These are phyloP conservation scores for Prosopis cineraria DNA, from an alignment of 306 rosid genomes.

Conservation along the genomic window DNA sequence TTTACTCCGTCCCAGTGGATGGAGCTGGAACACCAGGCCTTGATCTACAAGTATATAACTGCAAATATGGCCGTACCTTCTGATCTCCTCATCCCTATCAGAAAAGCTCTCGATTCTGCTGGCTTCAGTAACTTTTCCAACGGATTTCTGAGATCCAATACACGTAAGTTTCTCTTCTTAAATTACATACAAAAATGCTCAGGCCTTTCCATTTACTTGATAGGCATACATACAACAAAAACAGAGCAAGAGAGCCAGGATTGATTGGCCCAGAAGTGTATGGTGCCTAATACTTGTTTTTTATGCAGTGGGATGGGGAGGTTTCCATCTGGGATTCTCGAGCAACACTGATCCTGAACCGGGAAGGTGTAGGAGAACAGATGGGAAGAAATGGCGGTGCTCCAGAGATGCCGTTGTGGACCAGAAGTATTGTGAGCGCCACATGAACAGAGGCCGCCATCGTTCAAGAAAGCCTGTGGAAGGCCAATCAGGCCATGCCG, in stretches of 20 bases:
- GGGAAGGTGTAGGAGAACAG: constrained; percentile 97
- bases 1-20: constrained; percentile 97
- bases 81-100: constrained; percentile 78
- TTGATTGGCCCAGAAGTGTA: not conserved
- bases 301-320: constrained; percentile 86
- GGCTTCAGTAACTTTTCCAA: constrained; percentile 54
- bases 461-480: constrained; percentile 99
- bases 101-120: constrained; percentile 79
- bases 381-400: constrained; percentile 99
- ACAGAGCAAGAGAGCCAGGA: not conserved
- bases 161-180: constrained; percentile 46
- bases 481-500: constrained; percentile 37
- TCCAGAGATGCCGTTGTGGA: constrained; percentile 53
- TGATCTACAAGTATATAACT: constrained; percentile 90
- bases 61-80: constrained; percentile 81
- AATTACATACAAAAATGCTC: not conserved
- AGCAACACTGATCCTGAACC: constrained; percentile 97
- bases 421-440: constrained; percentile 53
- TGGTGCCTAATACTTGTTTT: not conserved
- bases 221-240: not conserved
- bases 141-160: constrained; percentile 66
- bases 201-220: not conserved
- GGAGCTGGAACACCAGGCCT: constrained; percentile 94
- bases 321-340: constrained; percentile 87
- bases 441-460: constrained; percentile 83